Evolutionary conservation across 768 basidiomycete genomes (phyloP).

Genomic region (Podaxis sp.): DNA sequence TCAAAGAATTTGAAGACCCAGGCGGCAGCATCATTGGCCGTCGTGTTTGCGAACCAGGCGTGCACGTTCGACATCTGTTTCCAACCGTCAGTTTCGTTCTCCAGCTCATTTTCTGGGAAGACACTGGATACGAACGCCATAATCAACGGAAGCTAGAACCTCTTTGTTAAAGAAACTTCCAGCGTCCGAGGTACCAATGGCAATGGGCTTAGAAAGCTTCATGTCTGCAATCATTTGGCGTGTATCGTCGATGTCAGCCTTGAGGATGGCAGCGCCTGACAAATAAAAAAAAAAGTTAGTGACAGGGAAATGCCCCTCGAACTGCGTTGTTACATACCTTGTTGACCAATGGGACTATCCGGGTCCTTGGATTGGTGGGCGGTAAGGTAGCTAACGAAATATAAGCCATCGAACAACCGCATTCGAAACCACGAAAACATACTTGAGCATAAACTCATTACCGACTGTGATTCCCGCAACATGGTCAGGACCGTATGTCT

Average conservation of each 20-base stretch:
- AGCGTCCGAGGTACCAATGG: slow-evolving; percentile 83
- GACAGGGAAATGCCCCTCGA: not conserved
- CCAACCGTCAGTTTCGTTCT: slow-evolving; percentile 1
- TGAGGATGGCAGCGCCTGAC: slow-evolving; percentile 58
- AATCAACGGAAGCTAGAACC: slow-evolving; percentile 64
- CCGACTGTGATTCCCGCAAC: slow-evolving; percentile 86
- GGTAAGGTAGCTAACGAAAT: slow-evolving; percentile 53
- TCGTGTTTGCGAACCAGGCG: slow-evolving; percentile 87
- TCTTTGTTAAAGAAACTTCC: slow-evolving; percentile 78
- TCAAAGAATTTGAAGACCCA: slow-evolving; percentile 87
- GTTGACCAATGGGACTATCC: slow-evolving; percentile 55
- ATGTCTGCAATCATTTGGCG: slow-evolving; percentile 50
- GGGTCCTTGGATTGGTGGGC: slow-evolving; percentile 48
- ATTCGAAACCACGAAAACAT: slow-evolving; percentile 22
- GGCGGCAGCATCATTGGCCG: slow-evolving; percentile 65
- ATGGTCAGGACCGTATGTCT: slow-evolving; percentile 75
- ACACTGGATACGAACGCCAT: slow-evolving; percentile 50
- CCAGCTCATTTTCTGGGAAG: not conserved
- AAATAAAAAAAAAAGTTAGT: not conserved
- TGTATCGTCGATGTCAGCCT: slow-evolving; percentile 67
- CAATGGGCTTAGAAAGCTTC: slow-evolving; percentile 61
- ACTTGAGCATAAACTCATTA: slow-evolving; percentile 89
- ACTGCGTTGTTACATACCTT: slow-evolving; percentile 23
- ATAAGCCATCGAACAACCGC: not conserved
- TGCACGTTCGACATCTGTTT: slow-evolving; percentile 86